Conservation (phyloP, 345 rosid genomes). For the Gossypium stocksii region DNA sequence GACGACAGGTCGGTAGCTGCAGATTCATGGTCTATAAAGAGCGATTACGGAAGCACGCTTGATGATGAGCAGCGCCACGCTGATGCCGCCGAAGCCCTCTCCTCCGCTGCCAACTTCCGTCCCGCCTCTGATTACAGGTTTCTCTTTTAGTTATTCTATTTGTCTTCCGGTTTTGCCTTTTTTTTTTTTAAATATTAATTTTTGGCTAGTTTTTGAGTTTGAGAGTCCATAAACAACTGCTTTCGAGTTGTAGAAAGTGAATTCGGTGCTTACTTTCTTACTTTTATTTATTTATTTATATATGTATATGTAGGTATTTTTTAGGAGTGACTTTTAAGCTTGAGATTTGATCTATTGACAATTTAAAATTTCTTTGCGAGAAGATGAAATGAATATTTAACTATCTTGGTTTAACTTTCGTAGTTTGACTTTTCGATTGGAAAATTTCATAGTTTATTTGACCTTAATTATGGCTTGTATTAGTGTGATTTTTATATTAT, state of each 20-base stretch:
- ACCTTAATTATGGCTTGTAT: neutral
- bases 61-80: constrained; percentile 98
- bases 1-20: constrained; percentile 97
- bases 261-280: neutral
- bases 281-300: neutral
- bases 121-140: constrained; percentile 81
- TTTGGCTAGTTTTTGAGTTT: neutral
- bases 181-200: neutral
- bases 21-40: constrained; percentile 97
- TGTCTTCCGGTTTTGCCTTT: neutral
- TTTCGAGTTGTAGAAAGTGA: neutral
- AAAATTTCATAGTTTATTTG: constrained; percentile 2
- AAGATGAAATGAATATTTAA: constrained; percentile 4
- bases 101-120: constrained; percentile 64
- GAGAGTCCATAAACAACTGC: neutral
- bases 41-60: constrained; percentile 96
- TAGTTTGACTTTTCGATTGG: constrained; percentile 4
- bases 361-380: neutral
- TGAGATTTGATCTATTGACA: constrained; percentile 1
- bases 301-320: neutral
- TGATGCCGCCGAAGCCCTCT: constrained; percentile 88
- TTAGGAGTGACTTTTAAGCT: constrained; percentile 1
- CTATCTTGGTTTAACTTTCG: neutral
- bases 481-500: neutral
- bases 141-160: neutral